These are phyloP conservation scores for Mitragyna speciosa DNA, from an alignment of 257 asterid genomes.

Conservation along the genomic window DNA sequence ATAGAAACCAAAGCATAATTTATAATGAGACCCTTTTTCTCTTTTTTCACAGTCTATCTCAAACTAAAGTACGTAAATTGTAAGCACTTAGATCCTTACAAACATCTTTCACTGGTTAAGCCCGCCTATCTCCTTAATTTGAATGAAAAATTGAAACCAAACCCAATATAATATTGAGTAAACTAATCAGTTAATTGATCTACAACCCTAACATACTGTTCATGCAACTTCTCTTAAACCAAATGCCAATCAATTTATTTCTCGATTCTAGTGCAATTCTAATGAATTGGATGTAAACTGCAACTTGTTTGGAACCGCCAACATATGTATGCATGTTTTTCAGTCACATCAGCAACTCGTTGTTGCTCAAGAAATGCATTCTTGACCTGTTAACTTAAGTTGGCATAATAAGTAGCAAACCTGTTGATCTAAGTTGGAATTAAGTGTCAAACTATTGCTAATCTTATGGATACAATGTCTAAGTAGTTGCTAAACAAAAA, in stretches of 20 bases:
- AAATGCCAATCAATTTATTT: neutral
- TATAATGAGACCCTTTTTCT: neutral
- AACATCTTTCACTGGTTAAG: too few relatives aligned
- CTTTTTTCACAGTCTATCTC: neutral
- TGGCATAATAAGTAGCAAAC: neutral
- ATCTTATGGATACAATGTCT: neutral
- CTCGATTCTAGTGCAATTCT: neutral
- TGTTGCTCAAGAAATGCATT: neutral
- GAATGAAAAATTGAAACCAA: neutral
- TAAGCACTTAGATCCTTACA: neutral
- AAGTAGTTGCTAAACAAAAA: too few relatives aligned
- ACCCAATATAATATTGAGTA: neutral
- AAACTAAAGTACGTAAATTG: neutral
- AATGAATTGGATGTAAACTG: neutral
- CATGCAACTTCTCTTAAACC: neutral
- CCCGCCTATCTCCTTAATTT: neutral
- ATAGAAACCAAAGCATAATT: neutral
- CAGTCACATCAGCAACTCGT: neutral
- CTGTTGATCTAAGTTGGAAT: neutral
- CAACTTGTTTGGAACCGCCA: neutral
- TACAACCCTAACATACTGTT: neutral
- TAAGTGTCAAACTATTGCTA: neutral
- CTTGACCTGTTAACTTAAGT: neutral
- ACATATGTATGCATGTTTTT: neutral
- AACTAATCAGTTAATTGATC: neutral